Base-by-base conservation (phyloP, 169 alveolate genomes). In the Eimeria sp. region DNA sequence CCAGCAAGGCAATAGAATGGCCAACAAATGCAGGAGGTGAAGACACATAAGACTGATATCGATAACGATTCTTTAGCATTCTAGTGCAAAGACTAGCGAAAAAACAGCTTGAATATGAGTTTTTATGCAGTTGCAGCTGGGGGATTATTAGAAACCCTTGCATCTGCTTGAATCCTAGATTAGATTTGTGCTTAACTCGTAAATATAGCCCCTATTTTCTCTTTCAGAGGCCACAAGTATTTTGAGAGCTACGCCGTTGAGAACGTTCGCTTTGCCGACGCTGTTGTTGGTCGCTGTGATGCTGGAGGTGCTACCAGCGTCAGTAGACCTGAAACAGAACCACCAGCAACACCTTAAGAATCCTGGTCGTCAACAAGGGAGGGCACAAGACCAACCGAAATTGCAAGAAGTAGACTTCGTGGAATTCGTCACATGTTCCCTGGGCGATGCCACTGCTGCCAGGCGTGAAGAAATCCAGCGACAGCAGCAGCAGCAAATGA, bases 271-370 rank as follows among this genome's bases (percentile, higher is more conserved):
- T 22, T 61, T 86, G 40, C 92, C 92, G 25, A 30, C 92, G 6
- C 61, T 86, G 30, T 49, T 51, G 10, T 25, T 86, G 58, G 80
- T 86, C 57, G 92, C 92, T 10, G 63, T 86, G 76, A 58, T 86
- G 49, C 61, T 86, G 78, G 92, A 86, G 78, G 78, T 86, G 61
- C 80, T 86, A 3, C 92, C 92, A 20, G 65, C 58, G 25, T 86
- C 92, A 34, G 73, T 2, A 22, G 92, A 61, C 16, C n/a, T 22
- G 61, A 16, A 43, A 16, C 63, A 54, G 75, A 10, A 9, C 5
- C 86, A 45, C 43, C 86, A 40, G 18, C 65, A 76, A 0, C 49
- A 22, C 1, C 30, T 47, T 47, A 76, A 76, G 34, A 76, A 47
- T 18, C 87, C 14, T 45, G 5, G 20, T 20, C 9, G 3, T 13